Evolutionary conservation across 2,329 filamentous ascomycete genomes (phyloP), one percentile per base, ranked within the genome.

Genomic region (Colletotrichum musicola): DNA sequence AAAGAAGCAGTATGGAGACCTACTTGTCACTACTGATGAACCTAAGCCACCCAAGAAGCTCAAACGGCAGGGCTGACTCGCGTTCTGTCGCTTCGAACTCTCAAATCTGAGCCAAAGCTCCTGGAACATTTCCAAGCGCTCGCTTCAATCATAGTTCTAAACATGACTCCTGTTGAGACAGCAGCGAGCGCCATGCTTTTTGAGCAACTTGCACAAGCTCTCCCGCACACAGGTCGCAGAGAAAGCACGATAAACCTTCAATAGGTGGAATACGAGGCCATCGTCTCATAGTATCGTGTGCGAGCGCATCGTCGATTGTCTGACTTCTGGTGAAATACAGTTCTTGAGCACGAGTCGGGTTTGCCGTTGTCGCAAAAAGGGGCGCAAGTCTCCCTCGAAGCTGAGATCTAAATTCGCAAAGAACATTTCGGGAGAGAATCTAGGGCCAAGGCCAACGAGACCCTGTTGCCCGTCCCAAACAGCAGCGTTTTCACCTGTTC

Each of bases 61-160:
- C 49, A 66, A 65, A 60, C 61, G 25, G 38, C 62, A 69, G 51
- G 63, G 67, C 49, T 68, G 67, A 68, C 57, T 69, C 67, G 68
- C 68, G 67, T 58, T 22, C 50, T 63, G 46, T 68, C 63, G 49
- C 54, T 68, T 35, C 46, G 27, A 69, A 54, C 46, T 47, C 46
- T 53, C 59, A 53, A 35, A 47, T 58, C 22, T 20, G n/a, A 47
- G 50, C 13, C 13, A 60, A 35, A 54, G 64, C 51, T 69, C 68
- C 67, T 69, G 64, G 67, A 68, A 69, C 53, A 22, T 47, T 69
- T 67, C 50, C 18, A 46, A 27, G 49, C 22, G 40, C 18, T 68
- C 61, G 40, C 27, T 47, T 25, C 18, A 40, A 40, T 38, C n/a
- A 54, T 38, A 18, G 22, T 40, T n/a, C 14, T 22, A 58, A 12